Conservation (phyloP, 768 basidiomycete genomes). For the Amanita subjunquillea region DNA sequence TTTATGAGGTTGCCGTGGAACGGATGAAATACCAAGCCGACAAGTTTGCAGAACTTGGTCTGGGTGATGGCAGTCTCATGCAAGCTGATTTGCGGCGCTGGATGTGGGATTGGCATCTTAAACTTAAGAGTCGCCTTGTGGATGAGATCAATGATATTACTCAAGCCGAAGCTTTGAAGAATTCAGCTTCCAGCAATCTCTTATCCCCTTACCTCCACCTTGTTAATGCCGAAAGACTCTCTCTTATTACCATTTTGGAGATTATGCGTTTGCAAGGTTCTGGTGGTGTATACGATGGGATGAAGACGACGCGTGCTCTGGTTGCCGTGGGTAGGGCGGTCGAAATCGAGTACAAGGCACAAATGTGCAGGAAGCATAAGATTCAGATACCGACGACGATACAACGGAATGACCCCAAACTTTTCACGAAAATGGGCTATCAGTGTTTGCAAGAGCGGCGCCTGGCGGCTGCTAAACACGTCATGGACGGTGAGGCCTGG, state of each 20-base stretch:
- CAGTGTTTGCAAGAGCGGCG: conserved; percentile 51
- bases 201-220: conserved; percentile 69
- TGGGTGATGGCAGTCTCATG: conserved; percentile 35
- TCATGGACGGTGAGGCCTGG: conserved; percentile 62
- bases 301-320: conserved; percentile 83
- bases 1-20: conserved; percentile 73
- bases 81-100: conserved; percentile 49
- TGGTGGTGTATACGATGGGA: conserved; percentile 72
- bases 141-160: conserved; percentile 39
- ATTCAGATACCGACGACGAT: conserved; percentile 34
- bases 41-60: conserved; percentile 44
- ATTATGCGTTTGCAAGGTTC: conserved; percentile 72
- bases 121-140: conserved; percentile 40
- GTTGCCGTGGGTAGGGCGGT: conserved; percentile 74
- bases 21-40: conserved; percentile 57
- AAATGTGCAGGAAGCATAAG: conserved; percentile 59
- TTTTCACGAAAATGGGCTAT: conserved; percentile 55
- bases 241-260: conserved; percentile 83
- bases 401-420: conserved; percentile 24
- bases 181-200: neutral
- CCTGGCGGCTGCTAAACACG: conserved; percentile 52
- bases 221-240: conserved; percentile 68
- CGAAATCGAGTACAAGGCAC: conserved; percentile 85
- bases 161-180: conserved; percentile 18
- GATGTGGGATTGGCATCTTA: conserved; percentile 84